Base-by-base conservation (phyloP, 164 flowering plant species). In the Nymphaea colorata region DNA sequence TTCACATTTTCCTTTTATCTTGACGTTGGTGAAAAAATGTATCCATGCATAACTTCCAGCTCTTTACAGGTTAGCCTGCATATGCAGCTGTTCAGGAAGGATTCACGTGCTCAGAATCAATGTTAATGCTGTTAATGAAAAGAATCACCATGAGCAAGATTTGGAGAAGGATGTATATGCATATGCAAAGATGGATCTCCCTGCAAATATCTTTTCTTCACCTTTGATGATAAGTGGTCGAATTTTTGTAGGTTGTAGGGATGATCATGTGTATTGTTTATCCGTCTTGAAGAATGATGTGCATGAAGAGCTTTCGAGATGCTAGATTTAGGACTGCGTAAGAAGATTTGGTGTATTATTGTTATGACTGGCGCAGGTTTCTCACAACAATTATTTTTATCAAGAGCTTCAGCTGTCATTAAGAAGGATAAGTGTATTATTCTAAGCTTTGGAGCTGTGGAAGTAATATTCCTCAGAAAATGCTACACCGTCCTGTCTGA, bases 211-310 rank as follows among this genome's bases (percentile, higher is more conserved):
- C 65, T 89, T 91, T 71, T 91, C 96, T 61, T 88, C 97, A 16
- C 95, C 95, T 3, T 84, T 94, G 70, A 91, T 93, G 98, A 80
- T 91, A 74, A 88, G 90, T 65, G 96, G 96, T 41, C 75, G 80
- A 68, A 80, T 91, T 75, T 93, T 84, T 79, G 91, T 91, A 64
- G 97, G 98, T 70, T 87, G 96, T 76, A 81, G 97, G 71, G 97
- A 93, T 77, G 93, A 93, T 75, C 75, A 79, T 76, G 71, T 91
- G 65, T 82, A 83, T 71, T 89, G 98, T 70, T 3, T 47, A 47
- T 47, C 55, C 3, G 11, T 47, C 55, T 25, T 25, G 36, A 25
- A 25, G 36, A 25, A 25, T 25, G 36, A 25, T 25, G 36, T 25
- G 36, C 36, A 25, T 25, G 36, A 25, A 25, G 36, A 25, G 36